These are phyloP conservation scores for Elongisporangium undulatum DNA, from an alignment of 352 stramenopile species.

Conservation along the genomic window DNA sequence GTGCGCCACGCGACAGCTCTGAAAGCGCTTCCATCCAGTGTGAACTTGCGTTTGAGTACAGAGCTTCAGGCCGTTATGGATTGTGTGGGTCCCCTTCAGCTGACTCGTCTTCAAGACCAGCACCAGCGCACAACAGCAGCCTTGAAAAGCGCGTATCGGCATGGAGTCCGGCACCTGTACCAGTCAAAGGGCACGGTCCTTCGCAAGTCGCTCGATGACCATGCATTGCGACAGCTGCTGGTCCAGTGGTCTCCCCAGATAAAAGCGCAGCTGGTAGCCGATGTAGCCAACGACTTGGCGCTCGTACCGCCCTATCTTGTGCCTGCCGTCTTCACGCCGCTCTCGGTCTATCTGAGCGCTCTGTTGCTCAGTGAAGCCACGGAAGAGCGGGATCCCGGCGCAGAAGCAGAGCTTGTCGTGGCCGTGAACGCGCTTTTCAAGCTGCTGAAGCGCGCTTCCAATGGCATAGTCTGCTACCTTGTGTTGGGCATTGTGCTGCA, in stretches of 20 bases:
- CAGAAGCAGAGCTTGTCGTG: background rate
- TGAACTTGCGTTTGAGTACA: background rate
- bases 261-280: slow-evolving; percentile 14
- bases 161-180: background rate
- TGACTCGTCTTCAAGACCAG: background rate
- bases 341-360: slow-evolving; percentile 8
- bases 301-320: slow-evolving; percentile 20
- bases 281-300: slow-evolving; percentile 27
- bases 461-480: slow-evolving; percentile 21
- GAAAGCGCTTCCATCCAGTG: slow-evolving; percentile 14
- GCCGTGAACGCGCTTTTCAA: slow-evolving; percentile 18
- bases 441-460: slow-evolving; percentile 18
- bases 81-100: background rate
- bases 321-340: slow-evolving; percentile 18
- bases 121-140: background rate
- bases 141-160: background rate
- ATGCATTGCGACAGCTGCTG: slow-evolving; percentile 6
- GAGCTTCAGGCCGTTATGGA: background rate
- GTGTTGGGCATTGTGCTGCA: slow-evolving; percentile 17
- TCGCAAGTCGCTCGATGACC: background rate
- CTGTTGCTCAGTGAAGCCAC: background rate
- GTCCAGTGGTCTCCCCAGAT: slow-evolving; percentile 6
- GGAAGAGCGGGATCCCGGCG: background rate
- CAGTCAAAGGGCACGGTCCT: background rate
- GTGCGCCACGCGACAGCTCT: slow-evolving; percentile 19